phyloP scores from a whole-genome alignment of 2,329 filamentous ascomycete species.

The Ascochyta clinopodiicola region DNA sequence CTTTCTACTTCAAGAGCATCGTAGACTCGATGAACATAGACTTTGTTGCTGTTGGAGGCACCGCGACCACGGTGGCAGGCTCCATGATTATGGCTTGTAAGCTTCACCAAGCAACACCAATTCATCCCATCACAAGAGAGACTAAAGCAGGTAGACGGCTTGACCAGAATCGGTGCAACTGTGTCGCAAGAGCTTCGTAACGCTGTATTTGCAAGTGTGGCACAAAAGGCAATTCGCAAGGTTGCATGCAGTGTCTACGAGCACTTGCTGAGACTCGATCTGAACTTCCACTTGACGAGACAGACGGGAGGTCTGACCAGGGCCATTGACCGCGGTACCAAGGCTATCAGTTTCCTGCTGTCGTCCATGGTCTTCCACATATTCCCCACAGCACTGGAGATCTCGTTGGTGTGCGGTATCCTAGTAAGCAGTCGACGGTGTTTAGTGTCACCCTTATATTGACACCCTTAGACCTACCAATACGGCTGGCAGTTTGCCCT shows the following conservation, averaged over 20 bases:
- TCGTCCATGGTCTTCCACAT: conserved; percentile 99
- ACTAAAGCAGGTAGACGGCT: conserved; percentile 66
- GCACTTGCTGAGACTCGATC: conserved; percentile 84
- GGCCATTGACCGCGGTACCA: conserved; percentile 95
- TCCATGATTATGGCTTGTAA: conserved; percentile 88
- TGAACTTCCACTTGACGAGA: conserved; percentile 91
- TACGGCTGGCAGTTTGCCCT: conserved; percentile 91
- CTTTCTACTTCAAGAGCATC: conserved; percentile 98
- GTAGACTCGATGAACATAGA: conserved; percentile 98
- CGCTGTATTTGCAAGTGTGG: conserved; percentile 94
- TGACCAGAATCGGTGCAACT: conserved; percentile 84
- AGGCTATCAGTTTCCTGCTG: conserved; percentile 95
- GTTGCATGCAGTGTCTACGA: conserved; percentile 93
- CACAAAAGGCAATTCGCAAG: conserved; percentile 91
- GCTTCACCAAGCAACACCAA: conserved; percentile 33
- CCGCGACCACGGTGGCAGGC: conserved; percentile 85
- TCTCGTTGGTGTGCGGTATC: conserved; percentile 94
- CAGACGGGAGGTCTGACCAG: conserved; percentile 94
- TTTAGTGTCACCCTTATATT: conserved; percentile 4
- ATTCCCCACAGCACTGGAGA: conserved; percentile 90
- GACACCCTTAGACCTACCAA: conserved; percentile 73
- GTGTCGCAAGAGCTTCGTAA: conserved; percentile 94
- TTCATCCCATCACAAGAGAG: conserved; percentile 14
- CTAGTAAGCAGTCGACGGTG: conserved; percentile 56
- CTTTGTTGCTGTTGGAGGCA: conserved; percentile 83